Base-by-base conservation (phyloP, 202 grass and related monocot species). In the Cymbopogon flexuosus region DNA sequence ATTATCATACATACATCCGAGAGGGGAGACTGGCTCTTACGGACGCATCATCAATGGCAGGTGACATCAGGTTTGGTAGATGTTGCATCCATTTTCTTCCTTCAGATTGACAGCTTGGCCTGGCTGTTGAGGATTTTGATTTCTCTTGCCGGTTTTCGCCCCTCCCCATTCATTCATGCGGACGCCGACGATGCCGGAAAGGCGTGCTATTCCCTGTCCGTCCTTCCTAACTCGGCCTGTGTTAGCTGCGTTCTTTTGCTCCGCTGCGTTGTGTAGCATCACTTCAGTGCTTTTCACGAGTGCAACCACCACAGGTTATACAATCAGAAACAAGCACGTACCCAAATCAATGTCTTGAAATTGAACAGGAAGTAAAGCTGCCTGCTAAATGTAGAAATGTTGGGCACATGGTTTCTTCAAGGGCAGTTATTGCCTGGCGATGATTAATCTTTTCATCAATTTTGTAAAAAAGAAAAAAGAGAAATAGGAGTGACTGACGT, bases 21-120 rank as follows among this genome's bases (percentile, higher is more conserved):
- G 22, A 10, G 8, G 15, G 6, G 51, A 2, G 47, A 52, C 57
- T 24, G 22, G 0, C 57, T 27, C 23, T 5, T 10, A 59, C 42
- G 68, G 23, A 31, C 3, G 41, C 68, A 10, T 72, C 57, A 37
- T 65, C 40, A 62, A 77, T 56, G 56, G 40, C 56, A 31, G 15
- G 49, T 71, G 64, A 30, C 83, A 70, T 64, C 56, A 62, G 13
- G 56, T 78, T 78, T 29, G 83, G 82, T 70, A 29, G 64, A 78
- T 54, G 74, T 78, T 84, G 64, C 68, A 52, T 78, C 29, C 16
- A 45, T 83, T 39, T 31, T 15, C 45, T 54, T 34, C 15, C 46
- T 31, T 31, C 45, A n/a, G 8, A 10, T 10, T 34, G 27, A 72
- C 27, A 33, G 69, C 10, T 33, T 3, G 43, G 41, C 0, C 24